These are phyloP conservation scores for Flueggea neowawraea DNA, from an alignment of 441 rosid genomes.

Conservation along the genomic window DNA sequence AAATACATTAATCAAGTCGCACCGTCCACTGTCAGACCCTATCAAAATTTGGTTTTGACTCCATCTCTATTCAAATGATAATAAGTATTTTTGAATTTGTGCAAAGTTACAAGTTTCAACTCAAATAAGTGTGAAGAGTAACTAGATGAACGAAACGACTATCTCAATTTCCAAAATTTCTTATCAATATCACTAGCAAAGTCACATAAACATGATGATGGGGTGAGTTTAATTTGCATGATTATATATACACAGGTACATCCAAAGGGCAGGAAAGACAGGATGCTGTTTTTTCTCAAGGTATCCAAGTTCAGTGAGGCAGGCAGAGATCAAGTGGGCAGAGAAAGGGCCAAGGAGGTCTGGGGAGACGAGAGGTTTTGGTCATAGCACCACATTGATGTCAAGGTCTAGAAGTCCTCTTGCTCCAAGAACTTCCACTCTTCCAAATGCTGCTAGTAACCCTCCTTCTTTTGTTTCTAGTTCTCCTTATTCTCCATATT, in stretches of 20 bases:
- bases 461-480: slow-evolving; percentile 39
- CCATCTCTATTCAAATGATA: too few species aligned
- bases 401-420: slow-evolving; percentile 30
- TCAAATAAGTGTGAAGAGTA: too few species aligned
- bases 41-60: too few species aligned
- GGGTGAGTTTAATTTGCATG: too few species aligned
- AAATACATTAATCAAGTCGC: too few species aligned
- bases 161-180: too few species aligned
- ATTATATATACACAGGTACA: slow-evolving; percentile 36
- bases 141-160: too few species aligned
- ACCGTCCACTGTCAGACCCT: too few species aligned
- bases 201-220: too few species aligned
- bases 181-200: too few species aligned
- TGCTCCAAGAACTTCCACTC: slow-evolving; percentile 15
- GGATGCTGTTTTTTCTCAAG: slow-evolving; percentile 36
- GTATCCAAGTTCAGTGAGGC: slow-evolving; percentile 36
- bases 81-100: too few species aligned
- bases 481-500: slow-evolving; percentile 35
- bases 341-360: slow-evolving; percentile 60
- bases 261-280: slow-evolving; percentile 45
- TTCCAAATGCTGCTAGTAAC: slow-evolving; percentile 11
- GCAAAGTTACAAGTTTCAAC: too few species aligned
- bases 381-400: slow-evolving; percentile 16
- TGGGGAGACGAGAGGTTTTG: slow-evolving; percentile 25
- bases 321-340: slow-evolving; percentile 64